Percentiles rank a stretch among this genome's conserved stretches.
Conservation (phyloP, 306 rosid genomes). For the Neltuma alba region DNA sequence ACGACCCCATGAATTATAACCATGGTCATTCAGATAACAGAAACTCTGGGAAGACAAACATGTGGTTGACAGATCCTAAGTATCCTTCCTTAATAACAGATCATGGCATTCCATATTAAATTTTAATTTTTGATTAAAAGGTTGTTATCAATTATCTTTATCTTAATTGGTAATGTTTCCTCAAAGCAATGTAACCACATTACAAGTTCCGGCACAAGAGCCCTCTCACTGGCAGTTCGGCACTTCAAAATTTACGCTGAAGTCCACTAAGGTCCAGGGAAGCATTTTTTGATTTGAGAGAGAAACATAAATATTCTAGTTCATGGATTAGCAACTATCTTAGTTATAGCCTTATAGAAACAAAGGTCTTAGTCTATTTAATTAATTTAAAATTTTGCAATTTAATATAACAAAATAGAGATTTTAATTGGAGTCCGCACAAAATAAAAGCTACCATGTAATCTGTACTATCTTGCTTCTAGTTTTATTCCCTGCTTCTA, state of each 20-base stretch:
- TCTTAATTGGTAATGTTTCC: background rate
- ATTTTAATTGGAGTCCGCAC: background rate
- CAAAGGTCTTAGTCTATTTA: background rate
- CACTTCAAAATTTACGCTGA: background rate
- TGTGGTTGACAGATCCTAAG: background rate
- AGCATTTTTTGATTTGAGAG: background rate
- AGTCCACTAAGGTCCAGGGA: background rate
- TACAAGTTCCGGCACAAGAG: background rate
- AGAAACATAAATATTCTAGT: background rate
- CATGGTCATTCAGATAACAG: background rate
- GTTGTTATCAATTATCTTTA: background rate
- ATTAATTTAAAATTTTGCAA: background rate
- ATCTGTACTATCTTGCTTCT: background rate
- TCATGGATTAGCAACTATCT: background rate
- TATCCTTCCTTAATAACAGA: background rate
- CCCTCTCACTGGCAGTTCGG: background rate
- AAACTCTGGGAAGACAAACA: background rate
- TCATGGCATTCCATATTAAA: background rate
- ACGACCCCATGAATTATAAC: background rate
- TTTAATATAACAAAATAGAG: background rate
- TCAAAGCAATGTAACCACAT: background rate
- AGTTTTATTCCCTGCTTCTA: background rate
- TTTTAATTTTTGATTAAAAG: background rate
- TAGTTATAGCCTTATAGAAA: background rate
- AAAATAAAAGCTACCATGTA: background rate